Evolutionary conservation across 1,139 yeast species (phyloP), one percentile per base, ranked within the genome.

Genomic region (Pichia sp.): DNA sequence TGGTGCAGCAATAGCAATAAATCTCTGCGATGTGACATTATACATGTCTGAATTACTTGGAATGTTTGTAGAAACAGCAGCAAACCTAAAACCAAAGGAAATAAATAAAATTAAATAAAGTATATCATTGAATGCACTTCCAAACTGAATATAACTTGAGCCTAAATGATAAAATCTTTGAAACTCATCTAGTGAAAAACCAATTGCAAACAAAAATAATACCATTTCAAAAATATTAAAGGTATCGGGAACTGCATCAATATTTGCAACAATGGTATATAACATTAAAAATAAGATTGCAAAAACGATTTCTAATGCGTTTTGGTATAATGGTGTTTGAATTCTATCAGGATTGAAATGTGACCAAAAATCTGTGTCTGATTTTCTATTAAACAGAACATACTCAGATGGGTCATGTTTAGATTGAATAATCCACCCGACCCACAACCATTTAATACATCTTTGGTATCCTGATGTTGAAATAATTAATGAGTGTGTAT

Each of bases 361-460:
- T n/a, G 78, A 69, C 54, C 70, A 60, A 56, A 87, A 71, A 22
- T 76, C 72, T 6, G 81, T 73, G 30, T 84, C 80, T 1, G 82
- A 75, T 22, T 81, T 79, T 2, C 81, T 82, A 53, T 75, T 76
- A 66, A 84, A 87, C 56, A 83, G 64, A 38, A 81, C 83, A 61
- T 85, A 89, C 25, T 81, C 77, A 38, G 80, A 77, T 11, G 95
- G 89, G 63, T 87, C 87, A 19, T 67, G 68, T n/a, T 81, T 78
- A 42, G 86, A 79, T 68, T 88, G 96, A 45, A 86, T 76, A 56
- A 89, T 86, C 96, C 96, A 88, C 25, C 96, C 96, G 55, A 91
- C 73, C 96, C 96, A 89, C 51, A 89, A 69, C 96, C 96, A 89
- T 60, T 84, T 83, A 63, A 87, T 79, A 70, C 96, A 87, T 53